phyloP scores from a whole-genome alignment of 352 stramenopile species.

The Blastocystis hominis region DNA sequence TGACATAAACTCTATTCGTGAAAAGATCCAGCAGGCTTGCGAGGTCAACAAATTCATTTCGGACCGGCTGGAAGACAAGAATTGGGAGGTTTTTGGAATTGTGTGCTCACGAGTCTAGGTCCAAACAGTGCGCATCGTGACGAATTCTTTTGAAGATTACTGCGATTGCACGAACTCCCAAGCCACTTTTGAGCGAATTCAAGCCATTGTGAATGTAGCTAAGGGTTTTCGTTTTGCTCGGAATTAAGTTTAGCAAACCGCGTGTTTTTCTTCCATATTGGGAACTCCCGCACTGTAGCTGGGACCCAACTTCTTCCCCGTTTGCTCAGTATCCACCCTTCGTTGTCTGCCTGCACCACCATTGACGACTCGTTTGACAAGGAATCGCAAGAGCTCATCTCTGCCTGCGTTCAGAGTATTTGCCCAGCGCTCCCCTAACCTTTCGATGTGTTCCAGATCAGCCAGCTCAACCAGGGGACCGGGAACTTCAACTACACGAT shows the following conservation, averaged over 20 bases:
- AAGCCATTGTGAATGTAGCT: neutral
- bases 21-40: neutral
- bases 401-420: neutral
- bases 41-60: neutral
- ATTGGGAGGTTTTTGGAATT: neutral
- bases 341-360: neutral
- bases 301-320: neutral
- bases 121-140: neutral
- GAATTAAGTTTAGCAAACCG: neutral
- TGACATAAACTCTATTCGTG: neutral
- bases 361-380: neutral
- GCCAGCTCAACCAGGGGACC: neutral
- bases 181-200: neutral
- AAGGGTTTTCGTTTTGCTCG: neutral
- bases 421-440: neutral
- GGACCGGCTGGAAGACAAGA: neutral
- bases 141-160: neutral
- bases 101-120: neutral
- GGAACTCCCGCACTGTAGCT: neutral
- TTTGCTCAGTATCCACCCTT: neutral
- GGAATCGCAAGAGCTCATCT: neutral
- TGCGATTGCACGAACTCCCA: neutral
- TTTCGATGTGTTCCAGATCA: neutral
- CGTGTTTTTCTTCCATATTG: neutral
- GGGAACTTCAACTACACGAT: neutral